Conservation (phyloP, 768 basidiomycete species). For the Phylloporus arenicola region DNA sequence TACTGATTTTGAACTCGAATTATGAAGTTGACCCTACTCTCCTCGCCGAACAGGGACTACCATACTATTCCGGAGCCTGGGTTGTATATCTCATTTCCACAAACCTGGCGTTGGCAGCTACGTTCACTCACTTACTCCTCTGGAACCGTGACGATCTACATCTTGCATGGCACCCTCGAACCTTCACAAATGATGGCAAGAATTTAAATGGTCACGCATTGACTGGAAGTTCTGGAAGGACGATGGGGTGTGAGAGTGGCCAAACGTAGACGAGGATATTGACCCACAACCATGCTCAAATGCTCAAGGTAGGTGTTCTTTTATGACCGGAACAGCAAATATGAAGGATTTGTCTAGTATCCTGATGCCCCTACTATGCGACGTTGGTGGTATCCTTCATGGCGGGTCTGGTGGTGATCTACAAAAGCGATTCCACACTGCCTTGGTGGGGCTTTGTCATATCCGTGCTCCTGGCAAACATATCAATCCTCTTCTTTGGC, state of each 20-base stretch:
- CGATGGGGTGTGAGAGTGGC: constrained; percentile 17
- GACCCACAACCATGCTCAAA: constrained; percentile 56
- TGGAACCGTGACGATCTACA: constrained; percentile 51
- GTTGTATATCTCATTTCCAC: constrained; percentile 15
- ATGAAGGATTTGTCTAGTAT: constrained; percentile 22
- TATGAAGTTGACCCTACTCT: constrained; percentile 46
- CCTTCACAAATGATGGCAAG: constrained; percentile 21
- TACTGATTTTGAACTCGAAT: constrained; percentile 46
- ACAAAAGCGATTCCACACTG: constrained; percentile 47
- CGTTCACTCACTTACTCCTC: constrained; percentile 45
- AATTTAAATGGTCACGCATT: constrained; percentile 26
- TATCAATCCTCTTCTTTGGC: constrained; percentile 49
- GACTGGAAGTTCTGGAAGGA: constrained; percentile 36
- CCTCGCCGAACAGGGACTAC: constrained; percentile 38
- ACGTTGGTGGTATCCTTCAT: constrained; percentile 31
- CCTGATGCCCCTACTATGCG: constrained; percentile 28
- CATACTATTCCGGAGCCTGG: constrained; percentile 27
- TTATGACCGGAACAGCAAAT: constrained; percentile 14
- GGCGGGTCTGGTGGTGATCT: constrained; percentile 51
- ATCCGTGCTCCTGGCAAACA: constrained; percentile 44
- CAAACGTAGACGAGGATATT: constrained; percentile 35
- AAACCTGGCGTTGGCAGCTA: constrained; percentile 37
- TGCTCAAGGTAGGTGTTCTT: constrained; percentile 33
- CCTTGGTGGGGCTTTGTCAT: constrained; percentile 59
- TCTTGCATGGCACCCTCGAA: constrained; percentile 32